A percentile compares a stretch with the other conserved stretches of the same genome.
These are phyloP conservation scores for Pythium utonaiense DNA, from an alignment of 352 stramenopile genomes.

Conservation along the genomic window DNA sequence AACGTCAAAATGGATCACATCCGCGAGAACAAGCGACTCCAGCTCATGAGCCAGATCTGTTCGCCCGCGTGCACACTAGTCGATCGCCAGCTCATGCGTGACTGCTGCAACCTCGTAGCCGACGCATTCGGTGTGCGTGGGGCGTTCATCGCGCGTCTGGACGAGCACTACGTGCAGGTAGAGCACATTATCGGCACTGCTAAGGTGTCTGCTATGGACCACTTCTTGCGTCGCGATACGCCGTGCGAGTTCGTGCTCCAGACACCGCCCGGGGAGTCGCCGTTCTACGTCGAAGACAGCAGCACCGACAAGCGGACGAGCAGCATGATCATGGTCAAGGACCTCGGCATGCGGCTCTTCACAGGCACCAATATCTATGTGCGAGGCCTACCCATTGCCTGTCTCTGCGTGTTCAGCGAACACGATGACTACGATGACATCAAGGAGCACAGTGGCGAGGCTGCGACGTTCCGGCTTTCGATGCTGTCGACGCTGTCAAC, in stretches of 20 bases:
- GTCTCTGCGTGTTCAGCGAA: conserved; percentile 45
- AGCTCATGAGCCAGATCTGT: conserved; percentile 46
- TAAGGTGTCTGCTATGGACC: conserved; percentile 23
- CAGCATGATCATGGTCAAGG: conserved; percentile 56
- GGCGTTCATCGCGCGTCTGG: conserved; percentile 55
- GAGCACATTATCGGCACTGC: conserved; percentile 44
- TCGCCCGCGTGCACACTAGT: conserved; percentile 57
- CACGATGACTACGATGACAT: not conserved
- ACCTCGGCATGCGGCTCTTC: conserved; percentile 50
- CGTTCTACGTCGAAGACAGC: conserved; percentile 48
- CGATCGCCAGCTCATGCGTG: conserved; percentile 52
- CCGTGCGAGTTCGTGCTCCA: conserved; percentile 59
- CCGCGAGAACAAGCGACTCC: conserved; percentile 40
- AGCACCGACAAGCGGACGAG: conserved; percentile 38
- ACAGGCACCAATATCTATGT: conserved; percentile 46
- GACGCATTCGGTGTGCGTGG: conserved; percentile 40
- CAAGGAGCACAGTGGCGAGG: not conserved
- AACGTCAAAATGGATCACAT: conserved; percentile 34
- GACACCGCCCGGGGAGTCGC: conserved; percentile 30
- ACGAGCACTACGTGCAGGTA: conserved; percentile 44
- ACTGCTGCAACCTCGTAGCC: conserved; percentile 46
- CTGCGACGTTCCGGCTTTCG: conserved; percentile 5
- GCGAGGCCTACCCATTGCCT: conserved; percentile 48
- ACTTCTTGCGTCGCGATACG: conserved; percentile 41
- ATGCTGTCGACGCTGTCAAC: conserved; percentile 9